A percentile compares a stretch with the other conserved stretches of the same genome.
Evolutionary conservation across 2,329 filamentous ascomycete species (phyloP).

Genomic region (Intubia oerlemansii): DNA sequence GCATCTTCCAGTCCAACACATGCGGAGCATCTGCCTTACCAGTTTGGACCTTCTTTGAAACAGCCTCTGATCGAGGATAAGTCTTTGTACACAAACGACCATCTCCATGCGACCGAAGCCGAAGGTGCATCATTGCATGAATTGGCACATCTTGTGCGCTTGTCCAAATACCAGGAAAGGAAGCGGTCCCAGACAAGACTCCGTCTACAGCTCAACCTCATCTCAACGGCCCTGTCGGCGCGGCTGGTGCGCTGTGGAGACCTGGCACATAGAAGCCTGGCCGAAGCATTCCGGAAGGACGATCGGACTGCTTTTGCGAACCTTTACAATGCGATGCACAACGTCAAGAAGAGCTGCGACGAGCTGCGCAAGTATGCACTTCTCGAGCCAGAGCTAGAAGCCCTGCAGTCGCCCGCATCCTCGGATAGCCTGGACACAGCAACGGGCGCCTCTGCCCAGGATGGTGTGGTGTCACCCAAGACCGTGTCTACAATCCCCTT

Average conservation of each 20-base stretch:
- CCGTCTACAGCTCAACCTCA: slow-evolving; percentile 51
- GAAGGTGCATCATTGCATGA: slow-evolving; percentile 52
- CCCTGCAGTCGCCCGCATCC: slow-evolving; percentile 27
- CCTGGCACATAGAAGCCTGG: slow-evolving; percentile 52
- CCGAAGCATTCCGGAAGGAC: slow-evolving; percentile 57
- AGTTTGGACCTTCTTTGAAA: too few relatives aligned
- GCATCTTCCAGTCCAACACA: too few relatives aligned
- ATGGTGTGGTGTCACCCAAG: slow-evolving; percentile 15
- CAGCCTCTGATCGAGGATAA: slow-evolving; percentile 41
- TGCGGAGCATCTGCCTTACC: too few relatives aligned
- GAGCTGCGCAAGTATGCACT: slow-evolving; percentile 49
- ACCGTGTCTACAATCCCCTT: slow-evolving; percentile 30
- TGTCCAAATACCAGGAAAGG: slow-evolving; percentile 65
- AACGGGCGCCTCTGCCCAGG: slow-evolving; percentile 13
- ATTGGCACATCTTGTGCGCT: too few relatives aligned
- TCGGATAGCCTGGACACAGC: slow-evolving; percentile 28
- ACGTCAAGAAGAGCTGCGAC: slow-evolving; percentile 59
- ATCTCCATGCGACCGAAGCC: slow-evolving; percentile 30
- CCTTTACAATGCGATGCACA: slow-evolving; percentile 57
- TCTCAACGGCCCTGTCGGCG: slow-evolving; percentile 54
- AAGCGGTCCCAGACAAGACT: slow-evolving; percentile 53
- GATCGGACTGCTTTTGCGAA: slow-evolving; percentile 58
- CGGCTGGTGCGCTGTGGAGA: slow-evolving; percentile 56
- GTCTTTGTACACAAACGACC: slow-evolving; percentile 42
- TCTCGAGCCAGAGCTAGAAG: slow-evolving; percentile 50